phyloP scores from a whole-genome alignment of 805 yeast species.

The Cyberlindnera xishuangbannaensis region DNA sequence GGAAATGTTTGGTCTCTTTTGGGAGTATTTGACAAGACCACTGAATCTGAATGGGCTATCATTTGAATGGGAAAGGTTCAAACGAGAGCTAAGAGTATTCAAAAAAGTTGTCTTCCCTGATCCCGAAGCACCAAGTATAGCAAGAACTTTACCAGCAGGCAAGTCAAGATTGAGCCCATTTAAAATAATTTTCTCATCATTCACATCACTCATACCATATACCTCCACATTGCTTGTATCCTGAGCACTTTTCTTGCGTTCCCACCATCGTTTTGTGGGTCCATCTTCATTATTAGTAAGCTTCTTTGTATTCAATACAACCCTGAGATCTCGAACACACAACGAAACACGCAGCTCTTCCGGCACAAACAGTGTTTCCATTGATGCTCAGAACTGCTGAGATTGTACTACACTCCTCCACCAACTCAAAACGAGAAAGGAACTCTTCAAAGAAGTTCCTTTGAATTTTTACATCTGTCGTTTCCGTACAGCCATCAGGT shows the following conservation, averaged over 20 bases:
- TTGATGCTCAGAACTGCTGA: too few relatives aligned
- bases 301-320: conserved; percentile 6
- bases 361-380: conserved; percentile 7
- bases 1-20: conserved; percentile 30
- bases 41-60: conserved; percentile 31
- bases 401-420: too few relatives aligned
- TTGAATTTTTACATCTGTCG: too few relatives aligned
- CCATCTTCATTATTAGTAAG: too few relatives aligned
- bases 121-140: conserved; percentile 85
- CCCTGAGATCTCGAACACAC: conserved; percentile 11
- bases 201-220: conserved; percentile 1
- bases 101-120: conserved; percentile 80
- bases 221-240: too few relatives aligned
- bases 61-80: conserved; percentile 4
- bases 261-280: conserved; percentile 1
- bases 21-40: conserved; percentile 36
- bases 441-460: too few relatives aligned
- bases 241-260: too few relatives aligned
- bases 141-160: conserved; percentile 58
- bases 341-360: conserved; percentile 8
- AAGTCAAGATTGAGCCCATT: conserved; percentile 53
- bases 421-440: too few relatives aligned
- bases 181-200: conserved; percentile 32
- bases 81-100: conserved; percentile 54
- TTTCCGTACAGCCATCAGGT: too few relatives aligned